Evolutionary conservation across 805 yeast genomes (phyloP).

Genomic region (Yarrowia sp.): DNA sequence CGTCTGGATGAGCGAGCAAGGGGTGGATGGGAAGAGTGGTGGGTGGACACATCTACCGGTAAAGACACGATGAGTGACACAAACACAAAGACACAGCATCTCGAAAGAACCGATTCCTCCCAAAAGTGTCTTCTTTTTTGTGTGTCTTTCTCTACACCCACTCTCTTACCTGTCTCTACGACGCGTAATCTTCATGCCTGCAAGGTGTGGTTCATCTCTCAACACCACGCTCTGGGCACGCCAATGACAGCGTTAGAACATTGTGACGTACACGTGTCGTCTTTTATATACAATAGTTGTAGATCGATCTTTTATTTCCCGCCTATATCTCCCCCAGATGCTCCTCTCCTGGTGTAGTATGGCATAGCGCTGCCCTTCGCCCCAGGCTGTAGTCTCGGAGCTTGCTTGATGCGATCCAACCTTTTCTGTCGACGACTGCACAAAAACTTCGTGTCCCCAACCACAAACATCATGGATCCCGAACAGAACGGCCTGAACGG

Average conservation of each 20-base stretch:
- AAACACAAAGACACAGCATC: not conserved
- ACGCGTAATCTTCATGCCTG: constrained; percentile 9
- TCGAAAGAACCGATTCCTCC: too few species aligned
- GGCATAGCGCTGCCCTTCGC: constrained; percentile 10
- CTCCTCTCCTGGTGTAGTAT: not conserved
- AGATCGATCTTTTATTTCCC: not conserved
- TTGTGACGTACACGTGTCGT: not conserved
- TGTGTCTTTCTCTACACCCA: not conserved
- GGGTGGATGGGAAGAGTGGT: not conserved
- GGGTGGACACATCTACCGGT: too few species aligned
- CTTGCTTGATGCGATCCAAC: constrained; percentile 25
- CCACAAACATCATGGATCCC: constrained; percentile 15
- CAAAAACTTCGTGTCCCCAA: constrained; percentile 24
- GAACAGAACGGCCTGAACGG: constrained; percentile 16
- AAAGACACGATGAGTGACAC: not conserved
- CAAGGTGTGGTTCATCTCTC: constrained; percentile 2
- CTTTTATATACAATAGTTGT: not conserved
- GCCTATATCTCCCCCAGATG: not conserved
- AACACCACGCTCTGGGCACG: not conserved
- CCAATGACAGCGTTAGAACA: not conserved
- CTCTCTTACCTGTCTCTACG: not conserved
- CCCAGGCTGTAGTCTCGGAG: constrained; percentile 15
- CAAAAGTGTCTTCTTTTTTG: too few species aligned
- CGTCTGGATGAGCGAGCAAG: not conserved
- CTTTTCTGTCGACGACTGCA: constrained; percentile 23